Base-by-base conservation (phyloP, 169 alveolate species). In the Plasmodium blacklocki region DNA sequence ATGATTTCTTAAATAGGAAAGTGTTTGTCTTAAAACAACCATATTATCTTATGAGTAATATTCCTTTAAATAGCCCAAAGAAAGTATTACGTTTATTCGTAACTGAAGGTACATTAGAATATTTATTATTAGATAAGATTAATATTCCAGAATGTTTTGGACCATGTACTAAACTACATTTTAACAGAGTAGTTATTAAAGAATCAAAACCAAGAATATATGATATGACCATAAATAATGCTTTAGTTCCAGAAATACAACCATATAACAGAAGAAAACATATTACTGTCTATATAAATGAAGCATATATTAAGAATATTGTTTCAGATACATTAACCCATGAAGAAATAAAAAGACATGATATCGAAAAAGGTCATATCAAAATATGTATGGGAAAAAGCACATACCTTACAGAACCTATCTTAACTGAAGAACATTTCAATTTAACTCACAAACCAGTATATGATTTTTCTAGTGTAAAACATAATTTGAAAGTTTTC, bases 81-180 rank as follows among this genome's bases (percentile, higher is more conserved):
- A 64, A 78, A 45, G 18, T 64, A 2, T 9, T 54, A 49, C 9
- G 89, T 50, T 45, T 78, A 18, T 78, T 78, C 32, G 43, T 78
- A 6, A 78, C 78, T 11, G 89, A 78, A 32, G 15, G 11, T 12
- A 78, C 89, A 12, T 29, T 78, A 14, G 72, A 66, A 6, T 78
- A 78, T 66, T 58, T 78, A 11, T 58, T 78, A 21, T 52, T 78
- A 9, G 89, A 78, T 32, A 32, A 78, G 23, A 66, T 78, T 6
- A 2, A 50, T 2, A 78, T 78, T 21, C 89, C 89, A 2, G 89
- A 78, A 58, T 78, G 89, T 11, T 67, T 78, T n/a, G 89, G 89
- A 7, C 70, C 62, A 3, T 78, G 89, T 32, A 78, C 76, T 18
- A 3, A 52, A 1, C 18, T 50, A 2, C 70, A 78, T 12, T 78